Percentiles rank a stretch among this genome's conserved stretches.
These are phyloP conservation scores for Melaleuca alternifolia DNA, from an alignment of 345 rosid species.

Conservation along the genomic window DNA sequence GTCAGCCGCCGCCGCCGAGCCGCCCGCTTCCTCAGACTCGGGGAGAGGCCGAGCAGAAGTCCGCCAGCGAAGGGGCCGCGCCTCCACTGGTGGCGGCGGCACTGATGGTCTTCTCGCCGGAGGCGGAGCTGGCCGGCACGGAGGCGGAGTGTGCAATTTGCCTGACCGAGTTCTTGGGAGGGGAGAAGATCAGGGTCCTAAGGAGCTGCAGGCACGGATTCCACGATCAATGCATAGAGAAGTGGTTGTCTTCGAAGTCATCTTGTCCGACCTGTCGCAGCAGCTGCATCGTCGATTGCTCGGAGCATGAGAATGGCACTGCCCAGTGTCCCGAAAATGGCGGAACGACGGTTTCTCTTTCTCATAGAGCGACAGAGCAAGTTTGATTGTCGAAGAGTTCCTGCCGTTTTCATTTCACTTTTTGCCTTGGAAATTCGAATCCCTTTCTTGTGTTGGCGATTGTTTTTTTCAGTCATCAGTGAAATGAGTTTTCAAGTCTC, in stretches of 20 bases:
- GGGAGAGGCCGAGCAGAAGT: constrained; percentile 4
- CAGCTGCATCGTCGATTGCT: constrained; percentile 13
- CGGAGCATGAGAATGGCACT: neutral
- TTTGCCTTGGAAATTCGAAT: neutral
- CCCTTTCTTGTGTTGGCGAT: neutral
- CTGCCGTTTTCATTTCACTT: neutral
- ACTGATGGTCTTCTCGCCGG: constrained; percentile 28
- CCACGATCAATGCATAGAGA: constrained; percentile 59
- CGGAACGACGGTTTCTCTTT: neutral
- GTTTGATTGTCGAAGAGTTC: neutral
- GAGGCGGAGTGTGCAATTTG: constrained; percentile 71
- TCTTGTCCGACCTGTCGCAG: constrained; percentile 81
- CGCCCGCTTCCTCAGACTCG: neutral
- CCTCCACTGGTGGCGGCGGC: constrained; percentile 14
- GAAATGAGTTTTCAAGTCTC: neutral
- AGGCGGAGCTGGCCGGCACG: constrained; percentile 38
- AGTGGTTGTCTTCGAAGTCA: constrained; percentile 49
- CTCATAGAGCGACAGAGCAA: neutral
- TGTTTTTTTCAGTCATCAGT: neutral
- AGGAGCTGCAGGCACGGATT: constrained; percentile 65
- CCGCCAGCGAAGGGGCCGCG: constrained; percentile 2
- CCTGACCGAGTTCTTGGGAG: constrained; percentile 54
- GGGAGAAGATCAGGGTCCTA: constrained; percentile 51
- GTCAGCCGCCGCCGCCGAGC: constrained; percentile 3
- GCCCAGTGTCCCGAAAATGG: neutral